Evolutionary conservation across 2,329 filamentous ascomycete species (phyloP).

Genomic region (Alternaria brassicae): DNA sequence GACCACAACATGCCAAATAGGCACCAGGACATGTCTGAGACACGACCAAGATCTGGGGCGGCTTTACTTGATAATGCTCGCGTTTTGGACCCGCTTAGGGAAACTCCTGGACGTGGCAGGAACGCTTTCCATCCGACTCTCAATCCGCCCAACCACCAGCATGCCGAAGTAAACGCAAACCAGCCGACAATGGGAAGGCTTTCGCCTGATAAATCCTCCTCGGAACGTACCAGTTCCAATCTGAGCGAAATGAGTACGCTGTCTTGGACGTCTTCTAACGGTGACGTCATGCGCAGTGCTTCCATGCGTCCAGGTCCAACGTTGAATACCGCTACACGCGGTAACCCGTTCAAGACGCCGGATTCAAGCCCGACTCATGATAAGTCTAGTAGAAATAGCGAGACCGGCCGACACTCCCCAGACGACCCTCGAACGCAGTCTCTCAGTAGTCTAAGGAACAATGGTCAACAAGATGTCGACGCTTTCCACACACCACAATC

Average conservation of each 20-base stretch:
- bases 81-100: constrained; percentile 52
- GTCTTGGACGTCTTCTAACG: constrained; percentile 52
- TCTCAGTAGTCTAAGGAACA: constrained; percentile 46
- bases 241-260: constrained; percentile 61
- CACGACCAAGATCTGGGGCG: constrained; percentile 18
- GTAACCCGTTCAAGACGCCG: constrained; percentile 45
- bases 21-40: constrained; percentile 38
- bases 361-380: constrained; percentile 43
- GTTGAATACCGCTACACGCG: constrained; percentile 36
- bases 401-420: constrained; percentile 28
- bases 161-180: constrained; percentile 1
- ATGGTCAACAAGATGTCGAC: constrained; percentile 53
- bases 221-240: constrained; percentile 62
- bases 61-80: constrained; percentile 42
- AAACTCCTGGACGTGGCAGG: constrained; percentile 46
- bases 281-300: constrained; percentile 53
- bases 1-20: constrained; percentile 24
- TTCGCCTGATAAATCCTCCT: constrained; percentile 57
- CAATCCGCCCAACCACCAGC: constrained; percentile 31
- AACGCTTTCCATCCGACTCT: constrained; percentile 35
- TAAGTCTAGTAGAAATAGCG: constrained; percentile 20
- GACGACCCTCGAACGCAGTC: constrained; percentile 37
- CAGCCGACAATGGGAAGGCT: constrained; percentile 42
- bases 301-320: constrained; percentile 55
- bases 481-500: constrained; percentile 61